phyloP scores from a whole-genome alignment of 148 eudicot genomes.

The Cornus suecica region DNA sequence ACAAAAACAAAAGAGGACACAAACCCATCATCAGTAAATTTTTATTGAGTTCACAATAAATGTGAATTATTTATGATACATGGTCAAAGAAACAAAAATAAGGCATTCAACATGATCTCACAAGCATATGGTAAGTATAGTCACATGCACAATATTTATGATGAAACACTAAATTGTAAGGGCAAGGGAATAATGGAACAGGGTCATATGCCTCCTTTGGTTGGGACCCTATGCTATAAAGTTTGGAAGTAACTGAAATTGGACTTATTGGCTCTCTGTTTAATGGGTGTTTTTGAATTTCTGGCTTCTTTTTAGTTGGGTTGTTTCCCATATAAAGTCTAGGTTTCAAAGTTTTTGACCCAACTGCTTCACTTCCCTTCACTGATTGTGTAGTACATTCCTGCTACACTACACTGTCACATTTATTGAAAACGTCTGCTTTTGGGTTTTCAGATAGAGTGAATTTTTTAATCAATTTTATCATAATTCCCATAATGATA shows the following conservation, averaged over 20 bases:
- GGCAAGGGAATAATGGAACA: constrained; percentile 1
- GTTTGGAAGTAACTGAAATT: background rate
- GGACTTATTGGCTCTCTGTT: background rate
- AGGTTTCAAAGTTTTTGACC: background rate
- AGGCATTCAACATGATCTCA: background rate
- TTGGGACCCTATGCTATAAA: background rate
- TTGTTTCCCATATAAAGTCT: background rate
- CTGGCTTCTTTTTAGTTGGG: background rate
- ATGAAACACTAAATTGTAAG: background rate
- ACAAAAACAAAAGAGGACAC: too few relatives aligned
- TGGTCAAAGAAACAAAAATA: background rate
- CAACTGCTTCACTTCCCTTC: background rate
- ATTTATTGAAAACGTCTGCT: constrained; percentile 22
- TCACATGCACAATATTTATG: background rate
- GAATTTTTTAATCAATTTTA: background rate
- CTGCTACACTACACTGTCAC: background rate
- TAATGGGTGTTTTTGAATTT: background rate
- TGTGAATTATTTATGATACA: background rate
- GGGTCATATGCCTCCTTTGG: background rate
- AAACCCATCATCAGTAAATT: background rate
- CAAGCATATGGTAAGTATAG: background rate
- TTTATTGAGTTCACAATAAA: background rate
- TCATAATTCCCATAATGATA: too few relatives aligned
- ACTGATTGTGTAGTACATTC: constrained; percentile 12
- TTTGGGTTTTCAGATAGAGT: constrained; percentile 8